Evolutionary conservation across 768 basidiomycete species (phyloP).

Genomic region (Tylopilus sp.): DNA sequence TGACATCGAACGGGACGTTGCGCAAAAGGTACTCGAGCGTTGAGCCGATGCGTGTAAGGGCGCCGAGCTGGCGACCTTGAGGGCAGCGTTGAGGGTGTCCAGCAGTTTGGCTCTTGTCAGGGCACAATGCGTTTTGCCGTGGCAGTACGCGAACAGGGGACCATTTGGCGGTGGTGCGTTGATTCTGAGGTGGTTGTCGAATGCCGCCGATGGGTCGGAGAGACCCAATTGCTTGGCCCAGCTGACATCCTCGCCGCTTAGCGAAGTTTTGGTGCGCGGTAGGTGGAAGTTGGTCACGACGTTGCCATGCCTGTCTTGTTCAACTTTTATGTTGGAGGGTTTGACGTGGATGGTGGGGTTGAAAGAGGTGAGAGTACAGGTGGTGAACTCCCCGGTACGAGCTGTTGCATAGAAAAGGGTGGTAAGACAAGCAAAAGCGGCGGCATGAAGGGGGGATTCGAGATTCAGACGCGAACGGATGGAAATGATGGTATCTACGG

Average conservation of each 20-base stretch:
- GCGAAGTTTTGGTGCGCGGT: neutral
- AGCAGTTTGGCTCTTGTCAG: neutral
- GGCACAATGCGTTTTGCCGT: neutral
- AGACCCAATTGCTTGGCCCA: neutral
- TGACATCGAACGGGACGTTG: neutral
- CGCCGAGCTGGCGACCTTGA: neutral
- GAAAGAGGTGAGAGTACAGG: no score
- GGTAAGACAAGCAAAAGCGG: neutral
- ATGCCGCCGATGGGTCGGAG: neutral
- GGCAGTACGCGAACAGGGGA: neutral
- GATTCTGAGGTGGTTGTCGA: neutral
- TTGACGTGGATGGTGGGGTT: no score
- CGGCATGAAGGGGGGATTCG: neutral
- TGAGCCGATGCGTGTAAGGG: neutral
- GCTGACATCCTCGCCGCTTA: neutral
- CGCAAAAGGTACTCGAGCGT: neutral
- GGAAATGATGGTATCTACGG: constrained; percentile 1
- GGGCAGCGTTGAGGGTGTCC: neutral
- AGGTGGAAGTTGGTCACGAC: neutral
- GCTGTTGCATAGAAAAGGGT: neutral
- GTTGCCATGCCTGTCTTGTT: neutral
- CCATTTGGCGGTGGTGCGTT: neutral
- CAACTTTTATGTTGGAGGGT: neutral
- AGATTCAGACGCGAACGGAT: neutral
- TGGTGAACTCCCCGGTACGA: neutral